Evolutionary conservation across 2,329 filamentous ascomycete species (phyloP).

Genomic region (Xylaria sp.): DNA sequence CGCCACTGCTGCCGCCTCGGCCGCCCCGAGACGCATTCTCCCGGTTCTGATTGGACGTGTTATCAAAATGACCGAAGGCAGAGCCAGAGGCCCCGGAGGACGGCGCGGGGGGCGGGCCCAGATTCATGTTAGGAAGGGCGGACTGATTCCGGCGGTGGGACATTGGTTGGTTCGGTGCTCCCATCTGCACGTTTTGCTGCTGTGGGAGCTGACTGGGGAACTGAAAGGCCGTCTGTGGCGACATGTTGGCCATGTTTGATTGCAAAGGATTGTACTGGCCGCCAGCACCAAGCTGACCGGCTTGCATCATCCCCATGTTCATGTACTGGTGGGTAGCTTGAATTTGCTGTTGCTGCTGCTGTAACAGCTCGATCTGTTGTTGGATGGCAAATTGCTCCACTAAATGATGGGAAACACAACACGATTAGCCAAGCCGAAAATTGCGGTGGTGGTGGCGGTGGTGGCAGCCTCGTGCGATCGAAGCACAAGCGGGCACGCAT

Average conservation of each 20-base stretch:
- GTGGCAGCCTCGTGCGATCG: conserved; percentile 27
- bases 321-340: conserved; percentile 96
- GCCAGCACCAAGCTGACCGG: conserved; percentile 80
- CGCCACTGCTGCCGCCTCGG: conserved; percentile 67
- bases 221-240: conserved; percentile 85
- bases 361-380: conserved; percentile 96
- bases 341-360: conserved; percentile 98
- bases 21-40: conserved; percentile 78
- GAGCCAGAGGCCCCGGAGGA: conserved; percentile 88
- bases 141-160: conserved; percentile 98
- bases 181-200: conserved; percentile 78
- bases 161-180: conserved; percentile 78
- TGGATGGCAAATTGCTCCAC: conserved; percentile 98
- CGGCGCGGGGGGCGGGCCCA: conserved; percentile 89
- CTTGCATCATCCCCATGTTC: conserved; percentile 94
- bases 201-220: conserved; percentile 79
- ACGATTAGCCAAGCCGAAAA: conserved; percentile 33
- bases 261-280: conserved; percentile 81
- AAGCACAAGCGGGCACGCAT: not conserved
- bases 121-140: conserved; percentile 89
- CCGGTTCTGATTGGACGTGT: conserved; percentile 67
- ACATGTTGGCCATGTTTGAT: conserved; percentile 79
- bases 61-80: conserved; percentile 81
- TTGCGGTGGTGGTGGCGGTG: conserved; percentile 19
- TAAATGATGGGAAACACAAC: conserved; percentile 53